Evolutionary conservation across 2,329 filamentous ascomycete genomes (phyloP).

Genomic region (Cladosporium phlei): DNA sequence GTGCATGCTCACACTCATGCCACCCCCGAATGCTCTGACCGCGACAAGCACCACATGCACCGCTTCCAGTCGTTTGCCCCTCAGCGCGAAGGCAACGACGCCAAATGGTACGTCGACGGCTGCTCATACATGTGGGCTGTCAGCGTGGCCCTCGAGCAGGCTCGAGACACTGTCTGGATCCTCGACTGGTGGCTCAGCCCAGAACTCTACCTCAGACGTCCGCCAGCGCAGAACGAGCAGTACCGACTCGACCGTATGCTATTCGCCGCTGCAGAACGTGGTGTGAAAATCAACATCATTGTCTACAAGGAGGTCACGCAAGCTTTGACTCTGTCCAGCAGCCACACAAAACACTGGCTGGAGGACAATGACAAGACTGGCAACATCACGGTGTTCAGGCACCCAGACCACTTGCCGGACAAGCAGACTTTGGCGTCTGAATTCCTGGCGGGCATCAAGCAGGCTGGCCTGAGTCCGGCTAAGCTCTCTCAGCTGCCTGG

Average conservation of each 20-base stretch:
- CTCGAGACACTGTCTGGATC: conserved; percentile 75
- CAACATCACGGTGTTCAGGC: conserved; percentile 83
- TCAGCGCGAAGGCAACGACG: conserved; percentile 63
- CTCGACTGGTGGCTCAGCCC: conserved; percentile 75
- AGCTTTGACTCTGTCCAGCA: conserved; percentile 52
- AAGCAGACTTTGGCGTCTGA: conserved; percentile 60
- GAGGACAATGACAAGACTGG: conserved; percentile 66
- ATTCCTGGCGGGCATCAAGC: conserved; percentile 52
- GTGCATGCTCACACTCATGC: conserved; percentile 46
- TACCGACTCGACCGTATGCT: conserved; percentile 83
- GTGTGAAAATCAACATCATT: conserved; percentile 78
- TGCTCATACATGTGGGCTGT: conserved; percentile 84
- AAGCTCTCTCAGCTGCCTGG: conserved; percentile 61
- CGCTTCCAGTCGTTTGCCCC: conserved; percentile 65
- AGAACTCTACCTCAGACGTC: conserved; percentile 79
- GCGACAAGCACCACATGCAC: conserved; percentile 43
- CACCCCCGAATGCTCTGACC: conserved; percentile 33
- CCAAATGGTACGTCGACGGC: conserved; percentile 85
- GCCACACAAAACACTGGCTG: conserved; percentile 74
- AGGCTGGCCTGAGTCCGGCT: conserved; percentile 51
- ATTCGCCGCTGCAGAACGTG: conserved; percentile 73
- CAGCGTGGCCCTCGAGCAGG: conserved; percentile 70
- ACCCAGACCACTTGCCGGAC: conserved; percentile 81
- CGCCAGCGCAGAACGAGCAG: conserved; percentile 73
- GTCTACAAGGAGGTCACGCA: conserved; percentile 76